phyloP scores from a whole-genome alignment of 352 stramenopile genomes.

The Globisporangium rhizosaccharum region DNA sequence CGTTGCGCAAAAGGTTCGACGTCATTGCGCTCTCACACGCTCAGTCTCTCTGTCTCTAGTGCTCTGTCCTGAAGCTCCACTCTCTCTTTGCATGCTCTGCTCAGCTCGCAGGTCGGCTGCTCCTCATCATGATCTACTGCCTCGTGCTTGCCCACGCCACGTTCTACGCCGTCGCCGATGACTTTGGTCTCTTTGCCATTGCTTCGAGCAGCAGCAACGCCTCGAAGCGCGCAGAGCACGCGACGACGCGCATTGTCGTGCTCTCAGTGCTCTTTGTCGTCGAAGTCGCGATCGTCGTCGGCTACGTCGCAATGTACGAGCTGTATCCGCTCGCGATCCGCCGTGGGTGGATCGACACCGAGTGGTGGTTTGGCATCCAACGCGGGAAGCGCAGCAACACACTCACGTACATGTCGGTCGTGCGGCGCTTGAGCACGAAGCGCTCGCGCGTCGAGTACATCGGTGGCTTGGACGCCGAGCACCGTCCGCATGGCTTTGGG shows the following conservation, averaged over 20 bases:
- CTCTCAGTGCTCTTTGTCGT: conserved; percentile 20
- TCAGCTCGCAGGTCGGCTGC: conserved; percentile 7
- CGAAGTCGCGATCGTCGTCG: conserved; percentile 24
- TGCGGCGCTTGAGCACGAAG: conserved; percentile 6
- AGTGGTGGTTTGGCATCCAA: conserved; percentile 28
- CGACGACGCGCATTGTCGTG: conserved; percentile 12
- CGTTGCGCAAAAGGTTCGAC: conserved; percentile 7
- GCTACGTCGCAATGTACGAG: conserved; percentile 33
- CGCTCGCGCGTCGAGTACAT: conserved; percentile 32
- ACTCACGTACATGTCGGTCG: conserved; percentile 22
- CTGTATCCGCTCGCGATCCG: conserved; percentile 34
- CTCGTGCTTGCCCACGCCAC: conserved; percentile 18
- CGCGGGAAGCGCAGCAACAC: conserved; percentile 25
- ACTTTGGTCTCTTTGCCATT: conserved; percentile 21
- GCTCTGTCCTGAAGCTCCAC: background rate
- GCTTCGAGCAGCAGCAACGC: background rate
- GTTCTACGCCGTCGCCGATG: conserved; percentile 21
- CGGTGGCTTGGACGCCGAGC: conserved; percentile 31
- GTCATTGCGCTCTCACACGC: background rate
- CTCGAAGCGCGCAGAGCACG: conserved; percentile 3
- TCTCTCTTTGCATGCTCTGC: background rate
- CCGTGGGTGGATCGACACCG: conserved; percentile 28
- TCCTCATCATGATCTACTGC: conserved; percentile 22
- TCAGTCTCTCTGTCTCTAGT: background rate
- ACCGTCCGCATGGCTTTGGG: conserved; percentile 39